These are phyloP conservation scores for Kluyveromyces marxianus DNA, from an alignment of 1,139 yeast species.

Conservation along the genomic window DNA sequence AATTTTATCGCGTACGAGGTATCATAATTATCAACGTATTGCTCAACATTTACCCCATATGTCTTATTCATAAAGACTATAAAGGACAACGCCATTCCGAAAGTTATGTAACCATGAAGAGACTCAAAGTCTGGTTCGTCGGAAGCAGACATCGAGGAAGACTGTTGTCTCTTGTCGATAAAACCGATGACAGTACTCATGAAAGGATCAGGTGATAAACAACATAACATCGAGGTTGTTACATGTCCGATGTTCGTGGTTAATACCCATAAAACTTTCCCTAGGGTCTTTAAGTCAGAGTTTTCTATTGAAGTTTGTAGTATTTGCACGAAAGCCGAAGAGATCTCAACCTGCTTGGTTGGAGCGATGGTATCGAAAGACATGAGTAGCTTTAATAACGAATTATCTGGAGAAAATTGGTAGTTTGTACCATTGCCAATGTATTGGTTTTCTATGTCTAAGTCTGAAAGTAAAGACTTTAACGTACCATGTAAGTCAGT, in stretches of 20 bases:
- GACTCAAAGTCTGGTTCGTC: conserved; percentile 24
- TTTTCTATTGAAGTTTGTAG: conserved; percentile 37
- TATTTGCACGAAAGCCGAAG: conserved; percentile 31
- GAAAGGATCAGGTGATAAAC: conserved; percentile 17
- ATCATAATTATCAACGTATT: conserved; percentile 15
- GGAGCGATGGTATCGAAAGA: conserved; percentile 37
- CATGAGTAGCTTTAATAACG: conserved; percentile 36
- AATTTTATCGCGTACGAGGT: conserved; percentile 22
- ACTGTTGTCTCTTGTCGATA: conserved; percentile 13
- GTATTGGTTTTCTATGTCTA: conserved; percentile 49
- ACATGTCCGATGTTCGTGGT: conserved; percentile 26
- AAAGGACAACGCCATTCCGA: conserved; percentile 22
- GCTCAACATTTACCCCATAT: conserved; percentile 19
- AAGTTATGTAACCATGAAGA: conserved; percentile 19
- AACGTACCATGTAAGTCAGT: conserved; percentile 24
- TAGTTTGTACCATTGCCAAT: conserved; percentile 18
- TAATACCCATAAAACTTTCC: conserved; percentile 23
- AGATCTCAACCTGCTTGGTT: conserved; percentile 36
- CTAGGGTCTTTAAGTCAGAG: conserved; percentile 19
- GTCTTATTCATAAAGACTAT: conserved; percentile 17
- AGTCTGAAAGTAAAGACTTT: conserved; percentile 39
- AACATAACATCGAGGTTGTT: conserved; percentile 22
- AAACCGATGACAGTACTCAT: conserved; percentile 18
- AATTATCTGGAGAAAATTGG: conserved; percentile 14
- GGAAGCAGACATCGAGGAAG: conserved; percentile 10